Percentiles rank a stretch among this genome's conserved stretches.
phyloP scores from a whole-genome alignment of 257 asterid species.

The Fraxinus americana region DNA sequence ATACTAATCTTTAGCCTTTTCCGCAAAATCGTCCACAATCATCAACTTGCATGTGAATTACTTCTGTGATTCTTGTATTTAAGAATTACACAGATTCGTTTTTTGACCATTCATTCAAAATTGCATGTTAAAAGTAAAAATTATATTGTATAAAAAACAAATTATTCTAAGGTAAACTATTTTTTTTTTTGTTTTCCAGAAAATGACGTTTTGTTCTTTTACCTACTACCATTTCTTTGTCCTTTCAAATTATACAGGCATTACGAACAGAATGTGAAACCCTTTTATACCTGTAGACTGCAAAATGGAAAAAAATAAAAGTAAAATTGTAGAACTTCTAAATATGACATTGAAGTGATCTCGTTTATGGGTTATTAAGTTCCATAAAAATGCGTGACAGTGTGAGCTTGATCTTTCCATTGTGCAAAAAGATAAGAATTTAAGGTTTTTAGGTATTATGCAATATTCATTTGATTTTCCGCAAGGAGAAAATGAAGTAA shows the following conservation, averaged over 20 bases:
- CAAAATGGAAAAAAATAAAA: no score
- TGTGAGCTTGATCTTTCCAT: neutral
- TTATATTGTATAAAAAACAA: no score
- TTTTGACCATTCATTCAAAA: no score
- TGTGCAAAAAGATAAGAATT: no score
- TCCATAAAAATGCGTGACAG: neutral
- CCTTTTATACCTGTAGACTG: neutral
- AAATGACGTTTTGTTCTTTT: neutral
- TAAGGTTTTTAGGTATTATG: no score
- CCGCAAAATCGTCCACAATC: neutral
- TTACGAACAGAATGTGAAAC: slow-evolving; percentile 16
- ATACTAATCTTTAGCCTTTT: neutral
- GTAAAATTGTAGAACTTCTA: neutral
- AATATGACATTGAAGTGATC: neutral
- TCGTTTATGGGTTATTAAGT: neutral
- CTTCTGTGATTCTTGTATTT: no score
- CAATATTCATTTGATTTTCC: no score
- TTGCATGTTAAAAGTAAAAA: no score
- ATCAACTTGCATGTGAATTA: neutral
- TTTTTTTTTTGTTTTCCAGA: no score
- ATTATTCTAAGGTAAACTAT: no score
- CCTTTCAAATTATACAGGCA: slow-evolving; percentile 10
- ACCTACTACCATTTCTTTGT: neutral
- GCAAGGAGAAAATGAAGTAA: no score
- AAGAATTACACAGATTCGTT: no score